Base-by-base conservation (phyloP, 805 yeast genomes). In the Myxozyma mucilagina region DNA sequence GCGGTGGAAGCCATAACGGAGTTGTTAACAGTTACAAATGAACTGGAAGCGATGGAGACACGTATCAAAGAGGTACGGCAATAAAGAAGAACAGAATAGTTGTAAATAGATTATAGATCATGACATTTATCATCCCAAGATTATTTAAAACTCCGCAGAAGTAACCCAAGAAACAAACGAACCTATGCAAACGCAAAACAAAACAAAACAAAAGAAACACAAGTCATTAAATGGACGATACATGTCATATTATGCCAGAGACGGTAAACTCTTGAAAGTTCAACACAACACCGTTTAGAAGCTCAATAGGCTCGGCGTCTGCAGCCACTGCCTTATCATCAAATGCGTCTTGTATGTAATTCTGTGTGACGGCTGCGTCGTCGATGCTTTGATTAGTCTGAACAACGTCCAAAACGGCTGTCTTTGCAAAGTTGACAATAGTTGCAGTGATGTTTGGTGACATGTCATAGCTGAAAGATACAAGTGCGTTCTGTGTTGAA, bases 401-500 rank as follows among this genome's bases (percentile, higher is more conserved):
- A 16, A 55, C 45, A 29, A 61, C 63, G 43, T 59, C 56, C 34
- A 61, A 53, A 5, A 61, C 50, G 18, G 56, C 60, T 20, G 56
- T 16, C 18, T 49, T 42, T 1, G 65, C 62, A 39, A 59, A 61
- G 31, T 47, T 32, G 47, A 39, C 48, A 11, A 53, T 61, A 13
- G 56, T 36, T 1, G 43, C 29, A 18, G 65, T 53, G 39, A 61
- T 43, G 29, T 57, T 45, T 36, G 56, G 53, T 24, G 47, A 14
- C 16, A 32, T 13, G 20, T 44, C 43, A 32, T 42, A 39, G 32
- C 51, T 20, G 45, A 61, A 57, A 11, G 65, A 39, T n/a, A 61
- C 53, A n/a, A 61, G 53, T n/a, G 61, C 65, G 36, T 61, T 61
- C 38, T 61, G 65, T 20, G 61, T 53, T 9, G 49, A 34, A 47